Evolutionary conservation across 1,139 yeast species (phyloP), one percentile per base, ranked within the genome.

Genomic region (Dujonia santamariae): DNA sequence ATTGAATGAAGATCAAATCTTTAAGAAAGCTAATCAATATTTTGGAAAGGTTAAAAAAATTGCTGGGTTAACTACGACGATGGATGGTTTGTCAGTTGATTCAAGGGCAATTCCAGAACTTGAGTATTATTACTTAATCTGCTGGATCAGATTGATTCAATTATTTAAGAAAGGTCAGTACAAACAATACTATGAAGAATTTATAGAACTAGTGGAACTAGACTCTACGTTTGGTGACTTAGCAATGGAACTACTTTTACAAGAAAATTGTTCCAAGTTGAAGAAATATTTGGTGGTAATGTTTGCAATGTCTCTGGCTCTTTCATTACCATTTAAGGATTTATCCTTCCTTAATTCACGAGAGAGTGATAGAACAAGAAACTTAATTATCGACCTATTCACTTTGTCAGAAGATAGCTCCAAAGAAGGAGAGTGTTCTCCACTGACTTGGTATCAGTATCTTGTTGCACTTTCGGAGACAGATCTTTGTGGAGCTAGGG

Each of bases 261-360:
- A 32, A 9, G 27, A n/a, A 12, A 20, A 27, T 21, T 28, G 19
- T 30, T 32, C 32, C 14, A 31, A 40, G 12, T 36, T 61, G 31
- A 46, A 46, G 31, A 37, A 55, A 3, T 51, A 49, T 30, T 39
- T 62, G 5, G 37, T 62, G 18, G 39, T 49, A 4, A 48, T 60
- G 53, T 54, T 51, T 35, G 53, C 53, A 4, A 43, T 61, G 7
- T 54, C 55, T 3, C 41, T 53, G 19, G 43, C 63, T 1, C 53
- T 60, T 11, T 36, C 54, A 11, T 51, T 54, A 34, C 63, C 69
- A 4, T 61, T 61, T 42, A 53, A 50, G 29, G 50, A 49, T n/a
- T 44, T 63, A 28, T 41, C 55, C 2, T 47, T 59, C 22, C 35
- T 47, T 9, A 51, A 49, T 18, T 35, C 46, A 6, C 52, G 49